Base-by-base conservation (phyloP, 768 basidiomycete genomes). In the Lactifluus piperatus region DNA sequence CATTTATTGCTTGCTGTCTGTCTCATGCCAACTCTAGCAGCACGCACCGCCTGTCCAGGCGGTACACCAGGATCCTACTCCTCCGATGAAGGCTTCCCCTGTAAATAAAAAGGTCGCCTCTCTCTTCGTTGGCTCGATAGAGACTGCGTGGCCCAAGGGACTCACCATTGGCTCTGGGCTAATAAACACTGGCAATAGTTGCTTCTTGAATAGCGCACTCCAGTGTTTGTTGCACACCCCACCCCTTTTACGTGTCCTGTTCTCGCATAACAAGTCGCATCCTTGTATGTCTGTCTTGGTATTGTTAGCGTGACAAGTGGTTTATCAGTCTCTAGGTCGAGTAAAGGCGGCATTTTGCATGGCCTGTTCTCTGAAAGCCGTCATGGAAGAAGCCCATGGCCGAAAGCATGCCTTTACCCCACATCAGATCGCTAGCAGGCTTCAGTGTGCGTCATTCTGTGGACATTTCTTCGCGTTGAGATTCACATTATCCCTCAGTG, bases 221-320 rank as follows among this genome's bases (percentile, higher is more conserved):
- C 97, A 99, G 74, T 93, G 92, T 66, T 79, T 98, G 51, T 72
- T 97, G 14, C 94, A 98, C 68, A 97, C 95, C 0, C 84, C 94
- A 9, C 92, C 94, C 2, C 78, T 99, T 26, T 76, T 93, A 37
- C 80, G 78, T 61, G 68, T 87, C 44, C 70, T 92, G 39, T 53
- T 73, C 43, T 70, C 70, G 8, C 86, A 86, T 66, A 72, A 71
- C 36, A 77, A 72, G 62, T 56, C 56, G 1, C 75, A 83, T 9
- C 72, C 75, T 64, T 93, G 90, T 91, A 67, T 67, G 88, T 79
- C 4, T 16, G 0, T 10, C 30, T 9, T 24, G 20, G 11, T 54
- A 5, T 13, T 43, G 2, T n/a, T 37, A n/a, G 41, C 8, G n/a
- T n/a, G 9, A 20, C 39, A 29, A 22, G 20, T 1, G 45, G 22